Evolutionary conservation across 2,329 filamentous ascomycete genomes (phyloP), one percentile per base, ranked within the genome.

Genomic region (Ophiostoma perfectum): DNA sequence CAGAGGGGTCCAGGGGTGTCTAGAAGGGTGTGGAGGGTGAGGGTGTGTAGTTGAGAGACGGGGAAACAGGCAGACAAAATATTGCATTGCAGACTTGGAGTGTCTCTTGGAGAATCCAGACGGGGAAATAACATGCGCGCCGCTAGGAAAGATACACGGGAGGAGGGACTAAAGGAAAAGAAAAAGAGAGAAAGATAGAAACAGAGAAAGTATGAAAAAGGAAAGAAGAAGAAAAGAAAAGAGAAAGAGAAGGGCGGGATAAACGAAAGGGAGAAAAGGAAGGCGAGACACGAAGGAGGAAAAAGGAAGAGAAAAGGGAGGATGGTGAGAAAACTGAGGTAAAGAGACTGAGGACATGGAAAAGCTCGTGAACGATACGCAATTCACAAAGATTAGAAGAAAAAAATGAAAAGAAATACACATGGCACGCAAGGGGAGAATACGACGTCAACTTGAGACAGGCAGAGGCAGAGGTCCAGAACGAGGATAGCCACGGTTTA

Each of bases 81-180:
- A 7, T 55, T 55, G n/a, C n/a, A 55, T 55, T 55, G 18, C 49
- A 55, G 49, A 4, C n/a, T 27, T 55, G 42, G 60, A 63, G 39
- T 18, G 60, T 63, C 38, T 63, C 60, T 41, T 63, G 60, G 38
- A 41, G 38, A 63, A 63, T 63, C 60, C 60, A 38, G 41, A 63
- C 60, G 60, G 60, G 60, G 63, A 64, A 64, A 64, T 47, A 64
- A 45, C 63, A 64, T 64, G 63, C 63, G 63, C 63, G 63, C 63
- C 63, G 63, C 63, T 64, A 64, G 42, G 12, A 39, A 39, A 18
- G 14, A 12, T 16, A 49, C 27, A 27, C 27, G 16, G 16, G n/a
- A 36, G 18, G 4, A 65, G 27, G 5, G 38, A 5, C 7, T n/a
- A 65, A n/a, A 65, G 3, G 44, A 39, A 47, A 18, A 49, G 12